These are phyloP conservation scores for Vanrija sp. DNA, from an alignment of 1,284 basidiomycete species.

Conservation along the genomic window DNA sequence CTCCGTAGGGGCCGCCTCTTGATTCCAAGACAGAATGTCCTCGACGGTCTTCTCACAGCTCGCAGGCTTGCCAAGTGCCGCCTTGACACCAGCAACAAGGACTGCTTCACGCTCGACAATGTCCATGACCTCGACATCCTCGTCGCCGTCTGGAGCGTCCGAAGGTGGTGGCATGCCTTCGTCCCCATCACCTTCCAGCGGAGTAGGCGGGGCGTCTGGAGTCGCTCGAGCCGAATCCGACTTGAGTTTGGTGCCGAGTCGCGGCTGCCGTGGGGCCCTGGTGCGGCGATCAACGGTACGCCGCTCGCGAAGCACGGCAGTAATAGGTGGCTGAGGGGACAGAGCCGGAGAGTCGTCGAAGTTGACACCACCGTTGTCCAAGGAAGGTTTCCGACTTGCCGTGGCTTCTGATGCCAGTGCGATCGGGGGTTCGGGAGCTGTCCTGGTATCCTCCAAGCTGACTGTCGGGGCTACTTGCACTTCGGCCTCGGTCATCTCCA, in stretches of 20 bases:
- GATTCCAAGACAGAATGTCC: constrained; percentile 29
- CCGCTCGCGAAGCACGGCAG: not conserved
- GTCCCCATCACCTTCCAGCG: no score
- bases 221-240: no score
- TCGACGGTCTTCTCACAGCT: constrained; percentile 14
- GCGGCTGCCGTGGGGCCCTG: constrained; percentile 1
- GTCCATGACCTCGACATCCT: constrained; percentile 11
- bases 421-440: no score
- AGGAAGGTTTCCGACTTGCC: not conserved
- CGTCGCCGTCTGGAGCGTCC: not conserved
- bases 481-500: constrained; percentile 2
- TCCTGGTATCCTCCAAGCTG: no score
- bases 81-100: constrained; percentile 21
- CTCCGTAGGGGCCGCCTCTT: constrained; percentile 19
- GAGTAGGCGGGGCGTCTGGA: no score
- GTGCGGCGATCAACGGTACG: constrained; percentile 3
- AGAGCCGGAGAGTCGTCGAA: no score
- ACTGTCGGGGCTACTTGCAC: no score
- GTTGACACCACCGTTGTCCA: not conserved
- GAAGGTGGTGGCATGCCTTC: no score
- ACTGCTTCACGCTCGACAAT: constrained; percentile 13
- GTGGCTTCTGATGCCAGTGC: no score
- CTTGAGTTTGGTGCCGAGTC: no score
- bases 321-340: no score
- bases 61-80: not conserved